Evolutionary conservation across 768 basidiomycete genomes (phyloP).

Genomic region (Pulveroboletus sp.): DNA sequence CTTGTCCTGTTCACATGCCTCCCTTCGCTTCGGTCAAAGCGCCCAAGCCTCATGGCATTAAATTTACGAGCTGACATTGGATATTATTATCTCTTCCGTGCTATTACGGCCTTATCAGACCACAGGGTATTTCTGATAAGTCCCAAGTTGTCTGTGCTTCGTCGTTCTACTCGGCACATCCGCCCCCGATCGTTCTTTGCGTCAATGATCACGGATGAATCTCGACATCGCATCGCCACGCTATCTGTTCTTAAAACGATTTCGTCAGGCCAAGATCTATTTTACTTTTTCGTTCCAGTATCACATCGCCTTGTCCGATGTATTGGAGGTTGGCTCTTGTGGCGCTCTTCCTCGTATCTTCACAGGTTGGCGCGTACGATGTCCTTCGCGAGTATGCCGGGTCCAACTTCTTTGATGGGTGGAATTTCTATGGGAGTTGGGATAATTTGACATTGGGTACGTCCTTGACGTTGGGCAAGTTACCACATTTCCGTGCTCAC

Average conservation of each 20-base stretch:
- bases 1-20: not conserved
- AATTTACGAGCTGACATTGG: not conserved
- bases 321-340: not conserved
- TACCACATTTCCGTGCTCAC: not conserved
- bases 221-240: slow-evolving; percentile 5
- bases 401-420: slow-evolving; percentile 49
- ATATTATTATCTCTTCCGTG: not conserved
- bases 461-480: slow-evolving; percentile 20
- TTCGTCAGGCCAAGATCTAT: not conserved
- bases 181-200: not conserved
- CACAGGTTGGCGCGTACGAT: slow-evolving; percentile 26
- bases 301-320: slow-evolving; percentile 13
- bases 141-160: not conserved
- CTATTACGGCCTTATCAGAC: not conserved
- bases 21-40: not conserved
- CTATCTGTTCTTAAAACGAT: slow-evolving; percentile 4
- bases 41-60: not conserved
- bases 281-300: not conserved
- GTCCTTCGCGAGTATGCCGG: slow-evolving; percentile 47
- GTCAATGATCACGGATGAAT: not conserved
- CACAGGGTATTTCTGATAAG: not conserved
- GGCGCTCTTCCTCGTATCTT: slow-evolving; percentile 2
- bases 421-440: slow-evolving; percentile 50
- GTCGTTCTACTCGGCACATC: not conserved
- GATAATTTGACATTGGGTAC: slow-evolving; percentile 44